phyloP scores from a whole-genome alignment of 2,329 filamentous ascomycete genomes.

The Hypoxylon sp. region DNA sequence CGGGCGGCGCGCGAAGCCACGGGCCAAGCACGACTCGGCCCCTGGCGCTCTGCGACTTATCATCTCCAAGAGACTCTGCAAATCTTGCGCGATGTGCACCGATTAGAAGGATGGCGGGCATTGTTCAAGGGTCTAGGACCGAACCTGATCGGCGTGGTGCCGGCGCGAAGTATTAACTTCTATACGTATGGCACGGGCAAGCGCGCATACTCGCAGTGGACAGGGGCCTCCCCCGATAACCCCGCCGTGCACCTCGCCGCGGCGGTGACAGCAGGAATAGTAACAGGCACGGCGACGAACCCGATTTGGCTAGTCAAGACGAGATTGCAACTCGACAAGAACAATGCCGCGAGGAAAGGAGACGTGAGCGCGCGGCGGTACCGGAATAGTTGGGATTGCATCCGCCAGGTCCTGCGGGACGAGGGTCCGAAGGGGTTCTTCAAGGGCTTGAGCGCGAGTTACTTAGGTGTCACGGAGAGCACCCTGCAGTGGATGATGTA shows the following conservation, averaged over 20 bases:
- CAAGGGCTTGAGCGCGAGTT: conserved; percentile 91
- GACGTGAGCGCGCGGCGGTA: conserved; percentile 76
- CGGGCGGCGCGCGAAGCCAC: conserved; percentile 75
- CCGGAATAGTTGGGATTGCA: conserved; percentile 89
- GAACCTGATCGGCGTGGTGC: conserved; percentile 90
- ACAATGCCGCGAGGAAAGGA: conserved; percentile 74
- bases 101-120: conserved; percentile 85
- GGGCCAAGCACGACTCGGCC: conserved; percentile 71
- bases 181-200: conserved; percentile 95
- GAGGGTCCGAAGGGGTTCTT: conserved; percentile 89
- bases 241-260: conserved; percentile 84
- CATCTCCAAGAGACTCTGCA: conserved; percentile 90
- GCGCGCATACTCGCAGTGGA: conserved; percentile 80
- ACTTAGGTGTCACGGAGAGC: conserved; percentile 90
- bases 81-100: conserved; percentile 85
- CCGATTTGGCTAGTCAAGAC: conserved; percentile 98
- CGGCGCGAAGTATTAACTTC: conserved; percentile 92
- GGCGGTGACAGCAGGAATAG: conserved; percentile 83
- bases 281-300: conserved; percentile 92
- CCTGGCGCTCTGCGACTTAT: conserved; percentile 75
- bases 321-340: conserved; percentile 90
- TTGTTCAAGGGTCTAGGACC: conserved; percentile 95
- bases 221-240: conserved; percentile 78
- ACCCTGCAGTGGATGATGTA: conserved; percentile 96
- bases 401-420: conserved; percentile 82